Evolutionary conservation across 1,139 yeast genomes (phyloP).

Genomic region (Hansenula sp.): DNA sequence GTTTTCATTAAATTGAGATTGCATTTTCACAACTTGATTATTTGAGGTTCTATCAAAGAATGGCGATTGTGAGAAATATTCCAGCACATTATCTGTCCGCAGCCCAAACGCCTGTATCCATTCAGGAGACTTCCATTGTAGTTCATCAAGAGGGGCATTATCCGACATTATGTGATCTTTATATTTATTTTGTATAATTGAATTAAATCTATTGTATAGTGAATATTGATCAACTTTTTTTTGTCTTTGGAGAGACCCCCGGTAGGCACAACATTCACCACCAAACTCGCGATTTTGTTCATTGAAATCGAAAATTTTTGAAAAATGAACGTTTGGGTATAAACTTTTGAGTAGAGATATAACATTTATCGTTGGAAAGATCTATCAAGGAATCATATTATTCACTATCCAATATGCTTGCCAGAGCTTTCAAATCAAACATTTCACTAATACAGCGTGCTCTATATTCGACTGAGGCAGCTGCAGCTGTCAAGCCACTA

Average conservation of each 20-base stretch:
- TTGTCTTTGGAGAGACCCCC: not conserved
- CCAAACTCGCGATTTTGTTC: not conserved
- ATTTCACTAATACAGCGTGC: not conserved
- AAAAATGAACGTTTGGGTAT: not conserved
- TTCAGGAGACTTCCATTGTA: conserved; percentile 97
- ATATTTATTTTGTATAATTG: not conserved
- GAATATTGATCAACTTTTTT: not conserved
- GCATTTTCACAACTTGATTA: conserved; percentile 94
- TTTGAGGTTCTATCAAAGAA: conserved; percentile 92
- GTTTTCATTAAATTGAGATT: conserved; percentile 77
- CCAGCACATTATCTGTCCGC: conserved; percentile 84
- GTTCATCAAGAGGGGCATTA: conserved; percentile 60
- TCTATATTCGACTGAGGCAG: not conserved
- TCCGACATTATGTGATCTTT: conserved; percentile 7
- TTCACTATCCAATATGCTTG: not conserved
- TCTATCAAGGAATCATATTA: not conserved
- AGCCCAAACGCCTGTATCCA: conserved; percentile 90
- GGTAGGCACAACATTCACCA: not conserved
- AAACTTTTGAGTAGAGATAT: not conserved
- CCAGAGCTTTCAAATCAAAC: not conserved
- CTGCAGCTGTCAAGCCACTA: not conserved
- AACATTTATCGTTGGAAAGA: not conserved
- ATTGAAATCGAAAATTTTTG: not conserved
- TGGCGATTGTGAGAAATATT: conserved; percentile 90
- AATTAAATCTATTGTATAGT: too few relatives aligned